These are phyloP conservation scores for Pholiota conissans DNA, from an alignment of 768 basidiomycete species.

Conservation along the genomic window DNA sequence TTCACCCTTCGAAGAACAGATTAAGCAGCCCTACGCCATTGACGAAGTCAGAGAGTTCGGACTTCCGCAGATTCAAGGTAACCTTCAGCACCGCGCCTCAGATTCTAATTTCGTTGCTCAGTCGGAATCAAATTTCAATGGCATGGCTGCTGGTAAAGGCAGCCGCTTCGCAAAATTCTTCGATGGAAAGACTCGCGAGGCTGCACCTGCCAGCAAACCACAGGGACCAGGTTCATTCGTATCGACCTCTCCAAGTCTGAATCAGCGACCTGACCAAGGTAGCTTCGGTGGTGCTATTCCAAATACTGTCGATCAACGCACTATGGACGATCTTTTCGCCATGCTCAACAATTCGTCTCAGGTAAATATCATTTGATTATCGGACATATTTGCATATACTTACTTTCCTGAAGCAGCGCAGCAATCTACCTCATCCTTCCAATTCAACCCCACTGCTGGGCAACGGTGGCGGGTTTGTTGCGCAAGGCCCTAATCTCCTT, in stretches of 20 bases:
- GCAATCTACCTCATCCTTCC: conserved; percentile 24
- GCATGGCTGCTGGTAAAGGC: conserved; percentile 60
- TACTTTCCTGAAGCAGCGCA: conserved; percentile 24
- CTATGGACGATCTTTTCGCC: conserved; percentile 80
- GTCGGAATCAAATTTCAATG: conserved; percentile 34
- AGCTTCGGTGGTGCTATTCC: conserved; percentile 33
- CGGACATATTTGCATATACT: background rate
- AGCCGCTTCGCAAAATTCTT: conserved; percentile 90
- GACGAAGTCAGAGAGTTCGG: conserved; percentile 18
- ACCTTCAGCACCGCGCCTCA: conserved; percentile 17
- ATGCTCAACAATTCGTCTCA: conserved; percentile 79
- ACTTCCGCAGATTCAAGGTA: conserved; percentile 5
- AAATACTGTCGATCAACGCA: conserved; percentile 49
- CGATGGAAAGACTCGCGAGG: conserved; percentile 65
- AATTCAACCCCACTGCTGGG: conserved; percentile 20
- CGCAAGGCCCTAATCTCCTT: conserved; percentile 38
- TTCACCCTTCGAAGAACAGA: conserved; percentile 58
- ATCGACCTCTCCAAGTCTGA: conserved; percentile 47
- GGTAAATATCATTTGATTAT: conserved; percentile 42
- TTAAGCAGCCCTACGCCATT: conserved; percentile 19
- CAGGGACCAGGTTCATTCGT: conserved; percentile 35
- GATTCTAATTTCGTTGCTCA: conserved; percentile 21
- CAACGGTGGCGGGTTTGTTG: conserved; percentile 30
- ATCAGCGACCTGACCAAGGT: conserved; percentile 47
- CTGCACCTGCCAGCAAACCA: conserved; percentile 33